Evolutionary conservation across 179 eudicot species (phyloP).

Genomic region (Camellia oleifera): DNA sequence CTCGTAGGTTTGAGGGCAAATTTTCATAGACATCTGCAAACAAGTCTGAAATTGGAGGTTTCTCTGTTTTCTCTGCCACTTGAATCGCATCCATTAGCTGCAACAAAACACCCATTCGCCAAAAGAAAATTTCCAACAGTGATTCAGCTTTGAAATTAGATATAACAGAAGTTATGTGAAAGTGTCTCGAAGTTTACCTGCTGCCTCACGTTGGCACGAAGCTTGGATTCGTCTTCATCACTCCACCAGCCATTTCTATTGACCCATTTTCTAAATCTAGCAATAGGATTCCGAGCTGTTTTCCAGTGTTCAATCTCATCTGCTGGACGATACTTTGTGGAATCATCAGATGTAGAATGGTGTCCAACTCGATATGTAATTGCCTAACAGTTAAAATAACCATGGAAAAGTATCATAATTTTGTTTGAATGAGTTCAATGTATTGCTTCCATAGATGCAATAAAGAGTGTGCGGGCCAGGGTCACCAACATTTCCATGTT

Average conservation of each 20-base stretch:
- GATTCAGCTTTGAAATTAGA: too few species aligned
- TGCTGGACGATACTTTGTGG: constrained; percentile 72
- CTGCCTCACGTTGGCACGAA: constrained; percentile 42
- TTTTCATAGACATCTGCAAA: constrained; percentile 72
- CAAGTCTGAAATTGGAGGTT: constrained; percentile 58
- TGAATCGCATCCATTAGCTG: constrained; percentile 74
- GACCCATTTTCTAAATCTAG: constrained; percentile 72
- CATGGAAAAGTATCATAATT: not conserved
- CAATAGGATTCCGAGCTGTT: constrained; percentile 49
- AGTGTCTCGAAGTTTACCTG: constrained; percentile 40
- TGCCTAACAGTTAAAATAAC: constrained; percentile 36
- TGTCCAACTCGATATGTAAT: constrained; percentile 83
- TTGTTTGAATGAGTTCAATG: not conserved
- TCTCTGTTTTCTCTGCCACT: constrained; percentile 68
- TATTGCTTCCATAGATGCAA: too few species aligned
- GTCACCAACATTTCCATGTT: too few species aligned
- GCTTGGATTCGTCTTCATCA: constrained; percentile 55
- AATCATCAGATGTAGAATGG: constrained; percentile 92
- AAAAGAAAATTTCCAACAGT: too few species aligned
- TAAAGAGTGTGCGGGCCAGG: too few species aligned
- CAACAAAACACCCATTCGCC: not conserved
- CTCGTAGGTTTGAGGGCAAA: constrained; percentile 49
- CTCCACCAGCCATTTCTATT: constrained; percentile 81
- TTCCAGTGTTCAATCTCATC: constrained; percentile 82
- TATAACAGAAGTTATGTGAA: too few species aligned